Evolutionary conservation across 2,329 filamentous ascomycete species (phyloP), one percentile per base, ranked within the genome.

Genomic region (Neonectria hederae): DNA sequence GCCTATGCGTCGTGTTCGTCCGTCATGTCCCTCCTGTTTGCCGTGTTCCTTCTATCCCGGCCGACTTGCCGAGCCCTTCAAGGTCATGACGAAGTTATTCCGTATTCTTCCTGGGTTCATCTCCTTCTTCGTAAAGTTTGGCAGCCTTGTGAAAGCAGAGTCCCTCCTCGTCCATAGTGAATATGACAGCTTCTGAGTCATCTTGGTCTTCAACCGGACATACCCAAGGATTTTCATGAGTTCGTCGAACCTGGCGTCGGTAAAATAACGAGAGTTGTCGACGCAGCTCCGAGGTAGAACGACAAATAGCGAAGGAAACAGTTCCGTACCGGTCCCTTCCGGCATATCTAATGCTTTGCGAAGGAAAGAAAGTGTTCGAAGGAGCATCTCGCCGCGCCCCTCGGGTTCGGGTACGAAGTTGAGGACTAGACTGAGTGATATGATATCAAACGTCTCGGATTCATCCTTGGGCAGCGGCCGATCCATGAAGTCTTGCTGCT

Each of bases 401-500:
- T 81, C 80, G 3, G 93, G 86, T 70, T 94, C 90, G 0, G 95
- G 92, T 3, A 98, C 94, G 75, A 94, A 99, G 78, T 99, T 99
- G 67, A 99, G 84, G 5, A 99, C 96, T 57, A 99, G 82, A 9
- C 94, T 97, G 24, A 99, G 83, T 54, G 94, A 97, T 73, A 99
- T 90, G 55, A 98, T 87, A 76, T 99, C 93, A 76, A 98, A 98
- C 22, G 83, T 83, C 43, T 94, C 89, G 0, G 81, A 77, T 6
- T 86, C 82, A 22, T 84, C 77, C 5, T 75, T 76, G 0, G 95
- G 95, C 3, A 95, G 78, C 0, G 94, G 92, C 26, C 94, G 86
- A 70, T 93, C 82, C 94, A 99, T 97, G 75, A 99, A 98, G 77
- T 99, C 93, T 76, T 97, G 93, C 77, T 97, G 89, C 62, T 89